Evolutionary conservation across 176 grass and related monocot genomes (phyloP).

Genomic region (Avena sativa): DNA sequence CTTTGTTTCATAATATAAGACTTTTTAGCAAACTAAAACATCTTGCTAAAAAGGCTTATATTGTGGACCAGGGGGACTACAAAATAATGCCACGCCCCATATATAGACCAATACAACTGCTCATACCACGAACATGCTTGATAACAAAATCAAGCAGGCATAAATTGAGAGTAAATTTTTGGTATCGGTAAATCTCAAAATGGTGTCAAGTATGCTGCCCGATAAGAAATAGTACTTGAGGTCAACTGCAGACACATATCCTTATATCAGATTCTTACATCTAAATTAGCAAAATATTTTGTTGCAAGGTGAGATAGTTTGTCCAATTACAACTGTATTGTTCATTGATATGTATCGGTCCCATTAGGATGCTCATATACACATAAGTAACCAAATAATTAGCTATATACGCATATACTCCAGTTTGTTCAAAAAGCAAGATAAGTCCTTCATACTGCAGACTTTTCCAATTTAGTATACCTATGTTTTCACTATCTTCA

Average conservation of each 20-base stretch:
- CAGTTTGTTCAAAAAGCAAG: constrained; percentile 8
- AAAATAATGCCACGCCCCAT: neutral
- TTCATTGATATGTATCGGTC: neutral
- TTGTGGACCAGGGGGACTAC: too few species aligned
- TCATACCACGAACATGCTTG: neutral
- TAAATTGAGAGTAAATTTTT: constrained; percentile 18
- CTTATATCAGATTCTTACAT: too few species aligned
- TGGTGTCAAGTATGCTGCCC: neutral
- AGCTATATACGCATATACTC: neutral
- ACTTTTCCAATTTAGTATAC: constrained; percentile 2
- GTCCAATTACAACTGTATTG: neutral
- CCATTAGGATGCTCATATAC: neutral
- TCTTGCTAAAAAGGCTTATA: too few species aligned
- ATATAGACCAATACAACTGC: neutral
- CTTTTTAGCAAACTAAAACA: too few species aligned
- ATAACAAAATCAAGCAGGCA: neutral
- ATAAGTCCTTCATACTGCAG: neutral
- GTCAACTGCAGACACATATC: neutral
- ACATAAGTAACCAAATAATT: neutral
- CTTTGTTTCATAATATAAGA: too few species aligned
- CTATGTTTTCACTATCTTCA: neutral
- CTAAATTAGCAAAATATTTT: constrained; percentile 24
- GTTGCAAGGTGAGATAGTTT: constrained; percentile 7
- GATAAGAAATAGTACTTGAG: too few species aligned
- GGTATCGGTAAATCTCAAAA: constrained; percentile 29